Conservation (phyloP, 768 basidiomycete genomes). For the Amanita rubescens region DNA sequence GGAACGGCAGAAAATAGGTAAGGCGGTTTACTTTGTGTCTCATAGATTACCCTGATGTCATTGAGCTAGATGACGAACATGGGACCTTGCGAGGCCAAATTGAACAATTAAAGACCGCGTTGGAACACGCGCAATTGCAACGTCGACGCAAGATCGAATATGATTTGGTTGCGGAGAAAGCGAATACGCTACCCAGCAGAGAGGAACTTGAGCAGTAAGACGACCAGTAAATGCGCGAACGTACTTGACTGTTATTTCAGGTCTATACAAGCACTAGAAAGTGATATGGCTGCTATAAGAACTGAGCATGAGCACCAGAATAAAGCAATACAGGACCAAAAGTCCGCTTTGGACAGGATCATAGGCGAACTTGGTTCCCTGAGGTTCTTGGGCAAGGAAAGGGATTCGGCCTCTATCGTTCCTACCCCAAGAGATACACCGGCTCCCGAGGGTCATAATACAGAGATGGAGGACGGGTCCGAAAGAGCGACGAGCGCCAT, state of each 20-base stretch:
- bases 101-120: slow-evolving; percentile 62
- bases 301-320: slow-evolving; percentile 70
- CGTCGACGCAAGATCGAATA: slow-evolving; percentile 81
- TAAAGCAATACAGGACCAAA: slow-evolving; percentile 59
- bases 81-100: slow-evolving; percentile 62
- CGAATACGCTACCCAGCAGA: slow-evolving; percentile 68
- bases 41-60: background rate
- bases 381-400: slow-evolving; percentile 64
- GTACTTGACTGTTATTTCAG: slow-evolving; percentile 26
- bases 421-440: slow-evolving; percentile 45
- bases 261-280: slow-evolving; percentile 61
- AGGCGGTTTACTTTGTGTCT: slow-evolving; percentile 13
- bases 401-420: slow-evolving; percentile 37
- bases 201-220: slow-evolving; percentile 74
- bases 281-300: slow-evolving; percentile 69
- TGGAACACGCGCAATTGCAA: slow-evolving; percentile 74
- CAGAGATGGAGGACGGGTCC: slow-evolving; percentile 12
- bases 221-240: slow-evolving; percentile 3
- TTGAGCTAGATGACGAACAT: slow-evolving; percentile 58
- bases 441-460: slow-evolving; percentile 26
- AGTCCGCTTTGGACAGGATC: slow-evolving; percentile 57
- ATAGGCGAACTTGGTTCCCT: slow-evolving; percentile 54
- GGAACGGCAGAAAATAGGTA: slow-evolving; percentile 67
- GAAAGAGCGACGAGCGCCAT: slow-evolving; percentile 14
- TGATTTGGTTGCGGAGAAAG: slow-evolving; percentile 75